A percentile compares a stretch with the other conserved stretches of the same genome.
phyloP scores from a whole-genome alignment of 768 basidiomycete genomes.

The Boletus rubescentipes region DNA sequence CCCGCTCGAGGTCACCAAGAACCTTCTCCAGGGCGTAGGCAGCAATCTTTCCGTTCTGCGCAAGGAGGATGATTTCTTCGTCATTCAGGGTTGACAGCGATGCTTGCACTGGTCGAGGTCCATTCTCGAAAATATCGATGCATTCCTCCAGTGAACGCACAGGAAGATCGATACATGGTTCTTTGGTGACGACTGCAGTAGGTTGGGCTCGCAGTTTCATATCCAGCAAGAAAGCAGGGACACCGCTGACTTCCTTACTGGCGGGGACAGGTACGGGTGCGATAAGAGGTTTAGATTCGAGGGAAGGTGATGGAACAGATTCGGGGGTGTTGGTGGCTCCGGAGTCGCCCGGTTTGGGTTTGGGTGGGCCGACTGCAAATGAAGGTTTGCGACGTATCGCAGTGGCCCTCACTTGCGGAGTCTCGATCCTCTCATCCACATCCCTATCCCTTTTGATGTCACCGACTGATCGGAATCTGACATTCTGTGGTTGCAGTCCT shows the following conservation, averaged over 20 bases:
- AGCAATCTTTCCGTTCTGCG: slow-evolving; percentile 90
- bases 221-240: slow-evolving; percentile 31
- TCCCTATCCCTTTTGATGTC: slow-evolving; percentile 20
- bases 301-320: slow-evolving; percentile 13
- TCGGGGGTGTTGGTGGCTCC: slow-evolving; percentile 20
- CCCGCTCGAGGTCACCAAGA: slow-evolving; percentile 82
- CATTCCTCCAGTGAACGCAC: slow-evolving; percentile 71
- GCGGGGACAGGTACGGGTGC: slow-evolving; percentile 27
- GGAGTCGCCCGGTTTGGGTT: slow-evolving; percentile 11
- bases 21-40: slow-evolving; percentile 97
- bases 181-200: slow-evolving; percentile 12
- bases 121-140: slow-evolving; percentile 75
- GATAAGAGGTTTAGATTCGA: slow-evolving; percentile 16
- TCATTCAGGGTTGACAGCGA: slow-evolving; percentile 70
- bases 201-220: slow-evolving; percentile 35
- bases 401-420: slow-evolving; percentile 9
- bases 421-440: slow-evolving; percentile 21
- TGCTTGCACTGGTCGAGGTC: slow-evolving; percentile 57
- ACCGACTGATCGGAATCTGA: slow-evolving; percentile 30
- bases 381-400: slow-evolving; percentile 20
- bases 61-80: slow-evolving; percentile 87
- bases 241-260: slow-evolving; percentile 18
- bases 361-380: slow-evolving; percentile 28
- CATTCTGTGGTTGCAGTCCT: slow-evolving; percentile 29
- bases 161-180: slow-evolving; percentile 10